A percentile compares a stretch with the other conserved stretches of the same genome.
phyloP scores from a whole-genome alignment of 352 stramenopile genomes.

The Globisporangium iwayamae region DNA sequence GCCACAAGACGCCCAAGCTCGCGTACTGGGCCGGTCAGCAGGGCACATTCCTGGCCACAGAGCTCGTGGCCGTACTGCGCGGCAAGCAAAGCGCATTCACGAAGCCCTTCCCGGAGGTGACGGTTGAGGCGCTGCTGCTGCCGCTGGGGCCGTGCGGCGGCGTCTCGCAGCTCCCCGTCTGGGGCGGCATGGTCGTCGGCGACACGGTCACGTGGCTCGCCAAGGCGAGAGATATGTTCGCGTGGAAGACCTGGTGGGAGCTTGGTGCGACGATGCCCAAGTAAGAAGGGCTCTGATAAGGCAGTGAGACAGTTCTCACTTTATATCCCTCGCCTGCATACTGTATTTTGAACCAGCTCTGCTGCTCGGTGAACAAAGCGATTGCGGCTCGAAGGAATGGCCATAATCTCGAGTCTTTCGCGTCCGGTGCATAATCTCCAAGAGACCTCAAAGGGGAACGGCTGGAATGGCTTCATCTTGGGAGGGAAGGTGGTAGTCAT shows the following conservation, averaged over 20 bases:
- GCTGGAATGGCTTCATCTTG: too few relatives aligned
- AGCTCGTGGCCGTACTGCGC: conserved; percentile 27
- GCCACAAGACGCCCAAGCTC: conserved; percentile 46
- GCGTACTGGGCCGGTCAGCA: conserved; percentile 37
- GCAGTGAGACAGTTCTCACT: too few relatives aligned
- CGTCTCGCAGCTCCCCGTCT: conserved; percentile 39
- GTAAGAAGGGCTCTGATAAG: background rate
- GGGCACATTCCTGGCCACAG: conserved; percentile 32
- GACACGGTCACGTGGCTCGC: conserved; percentile 33
- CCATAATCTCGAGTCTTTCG: too few relatives aligned
- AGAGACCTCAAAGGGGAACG: too few relatives aligned
- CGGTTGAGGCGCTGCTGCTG: conserved; percentile 31
- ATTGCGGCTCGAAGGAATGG: too few relatives aligned
- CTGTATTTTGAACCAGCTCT: too few relatives aligned
- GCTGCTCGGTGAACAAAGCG: too few relatives aligned
- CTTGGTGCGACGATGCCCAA: conserved; percentile 5
- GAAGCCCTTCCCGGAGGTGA: conserved; percentile 28
- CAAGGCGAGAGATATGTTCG: conserved; percentile 40
- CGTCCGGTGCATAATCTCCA: too few relatives aligned
- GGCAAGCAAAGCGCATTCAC: conserved; percentile 19
- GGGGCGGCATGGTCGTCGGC: conserved; percentile 33
- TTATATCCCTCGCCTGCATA: too few relatives aligned
- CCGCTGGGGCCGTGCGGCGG: conserved; percentile 30
- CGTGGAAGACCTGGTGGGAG: conserved; percentile 13
- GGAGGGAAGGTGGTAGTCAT: too few relatives aligned